These are phyloP conservation scores for Vitis rupestris DNA, from an alignment of 164 flowering plant genomes.

Conservation along the genomic window DNA sequence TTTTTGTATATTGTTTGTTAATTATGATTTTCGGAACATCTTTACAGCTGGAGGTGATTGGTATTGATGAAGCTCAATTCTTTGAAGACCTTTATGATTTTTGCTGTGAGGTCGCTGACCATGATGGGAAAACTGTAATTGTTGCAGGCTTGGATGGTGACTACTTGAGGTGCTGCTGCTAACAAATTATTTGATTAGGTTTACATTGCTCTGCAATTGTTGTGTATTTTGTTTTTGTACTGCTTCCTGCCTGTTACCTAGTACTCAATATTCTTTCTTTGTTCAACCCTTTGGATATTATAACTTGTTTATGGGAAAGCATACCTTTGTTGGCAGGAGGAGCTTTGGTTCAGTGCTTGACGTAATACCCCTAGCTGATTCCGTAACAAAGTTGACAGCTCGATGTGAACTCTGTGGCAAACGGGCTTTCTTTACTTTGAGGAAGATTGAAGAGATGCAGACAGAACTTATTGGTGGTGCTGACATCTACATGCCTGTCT, in stretches of 20 bases:
- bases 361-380: slow-evolving; percentile 81
- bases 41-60: slow-evolving; percentile 87
- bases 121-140: slow-evolving; percentile 79
- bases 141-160: slow-evolving; percentile 97
- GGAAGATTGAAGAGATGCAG: slow-evolving; percentile 66
- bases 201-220: neutral
- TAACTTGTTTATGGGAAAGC: neutral
- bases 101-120: slow-evolving; percentile 81
- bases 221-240: neutral
- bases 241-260: neutral
- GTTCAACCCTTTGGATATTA: neutral
- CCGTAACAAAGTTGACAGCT: slow-evolving; percentile 84
- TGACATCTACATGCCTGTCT: slow-evolving; percentile 93
- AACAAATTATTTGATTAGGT: neutral
- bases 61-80: slow-evolving; percentile 96
- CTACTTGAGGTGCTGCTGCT: slow-evolving; percentile 66
- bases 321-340: slow-evolving; percentile 46
- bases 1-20: neutral
- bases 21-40: slow-evolving; percentile 3
- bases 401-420: slow-evolving; percentile 89
- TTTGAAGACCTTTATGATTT: slow-evolving; percentile 91
- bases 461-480: slow-evolving; percentile 87
- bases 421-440: slow-evolving; percentile 73
- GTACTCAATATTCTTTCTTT: neutral
- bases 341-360: slow-evolving; percentile 91